A percentile compares a stretch with the other conserved stretches of the same genome.
phyloP scores from a whole-genome alignment of 257 asterid species.

The Verbena officinalis region DNA sequence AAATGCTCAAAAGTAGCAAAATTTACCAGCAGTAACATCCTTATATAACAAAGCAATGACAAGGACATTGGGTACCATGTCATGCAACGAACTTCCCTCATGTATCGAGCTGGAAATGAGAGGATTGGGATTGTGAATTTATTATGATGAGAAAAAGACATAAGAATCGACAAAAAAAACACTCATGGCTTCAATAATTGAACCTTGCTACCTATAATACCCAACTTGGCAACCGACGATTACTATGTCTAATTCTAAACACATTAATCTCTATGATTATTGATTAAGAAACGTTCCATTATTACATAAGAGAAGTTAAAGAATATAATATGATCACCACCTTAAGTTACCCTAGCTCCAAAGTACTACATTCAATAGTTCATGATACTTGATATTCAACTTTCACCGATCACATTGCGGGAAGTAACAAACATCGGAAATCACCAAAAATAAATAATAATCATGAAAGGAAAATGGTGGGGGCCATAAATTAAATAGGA shows the following conservation, averaged over 20 bases:
- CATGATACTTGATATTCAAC: not conserved
- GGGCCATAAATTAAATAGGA: slow-evolving; percentile 22
- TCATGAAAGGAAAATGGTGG: slow-evolving; percentile 25
- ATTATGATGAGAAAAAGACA: slow-evolving; percentile 18
- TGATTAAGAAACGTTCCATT: slow-evolving; percentile 33
- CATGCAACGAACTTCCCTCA: not conserved
- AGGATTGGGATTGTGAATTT: not conserved
- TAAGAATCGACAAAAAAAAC: slow-evolving; percentile 22
- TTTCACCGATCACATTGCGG: not conserved
- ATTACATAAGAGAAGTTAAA: not conserved
- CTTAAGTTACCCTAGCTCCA: too few species aligned
- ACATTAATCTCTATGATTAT: too few species aligned
- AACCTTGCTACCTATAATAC: slow-evolving; percentile 31
- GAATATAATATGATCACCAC: not conserved
- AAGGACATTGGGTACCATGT: slow-evolving; percentile 31
- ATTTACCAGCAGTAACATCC: too few species aligned
- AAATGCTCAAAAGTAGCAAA: too few species aligned
- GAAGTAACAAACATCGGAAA: not conserved
- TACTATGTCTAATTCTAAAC: too few species aligned
- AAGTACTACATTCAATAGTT: too few species aligned
- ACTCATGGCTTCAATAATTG: slow-evolving; percentile 39
- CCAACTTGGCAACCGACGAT: slow-evolving; percentile 38
- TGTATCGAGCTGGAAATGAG: slow-evolving; percentile 25
- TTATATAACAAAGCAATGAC: too few species aligned
- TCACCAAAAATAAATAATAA: not conserved